These are phyloP conservation scores for Closterium sp. DNA, from an alignment of 139 green algal species.

Conservation along the genomic window DNA sequence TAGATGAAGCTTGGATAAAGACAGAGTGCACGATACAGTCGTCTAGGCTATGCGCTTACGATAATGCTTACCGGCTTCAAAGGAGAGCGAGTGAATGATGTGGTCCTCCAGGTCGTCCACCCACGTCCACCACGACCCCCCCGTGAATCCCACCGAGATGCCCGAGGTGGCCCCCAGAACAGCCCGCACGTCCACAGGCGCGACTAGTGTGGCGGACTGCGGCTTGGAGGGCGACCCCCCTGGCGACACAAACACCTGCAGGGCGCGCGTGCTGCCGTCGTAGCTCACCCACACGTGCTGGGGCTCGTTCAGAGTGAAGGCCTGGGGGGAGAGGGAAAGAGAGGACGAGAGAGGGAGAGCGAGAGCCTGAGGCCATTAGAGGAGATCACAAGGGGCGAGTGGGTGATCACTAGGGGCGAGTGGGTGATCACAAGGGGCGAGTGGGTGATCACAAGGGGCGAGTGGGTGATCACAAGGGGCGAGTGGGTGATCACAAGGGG, in stretches of 20 bases:
- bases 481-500: no score
- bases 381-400: no score
- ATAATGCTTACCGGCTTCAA: neutral
- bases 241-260: neutral
- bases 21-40: no score
- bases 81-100: neutral
- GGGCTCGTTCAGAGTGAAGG: neutral
- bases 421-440: no score
- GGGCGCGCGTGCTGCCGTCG: neutral
- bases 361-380: no score
- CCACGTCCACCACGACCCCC: neutral
- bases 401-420: no score
- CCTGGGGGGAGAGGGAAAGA: neutral
- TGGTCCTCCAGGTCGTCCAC: neutral
- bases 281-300: neutral
- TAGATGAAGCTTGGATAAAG: no score
- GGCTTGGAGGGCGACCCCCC: neutral
- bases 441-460: no score
- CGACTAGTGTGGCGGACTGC: neutral
- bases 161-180: neutral
- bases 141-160: neutral
- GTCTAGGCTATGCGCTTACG: no score
- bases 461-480: no score
- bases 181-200: neutral
- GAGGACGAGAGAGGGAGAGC: no score